Conservation (phyloP, 805 yeast species). For the Myxozyma monticola region DNA sequence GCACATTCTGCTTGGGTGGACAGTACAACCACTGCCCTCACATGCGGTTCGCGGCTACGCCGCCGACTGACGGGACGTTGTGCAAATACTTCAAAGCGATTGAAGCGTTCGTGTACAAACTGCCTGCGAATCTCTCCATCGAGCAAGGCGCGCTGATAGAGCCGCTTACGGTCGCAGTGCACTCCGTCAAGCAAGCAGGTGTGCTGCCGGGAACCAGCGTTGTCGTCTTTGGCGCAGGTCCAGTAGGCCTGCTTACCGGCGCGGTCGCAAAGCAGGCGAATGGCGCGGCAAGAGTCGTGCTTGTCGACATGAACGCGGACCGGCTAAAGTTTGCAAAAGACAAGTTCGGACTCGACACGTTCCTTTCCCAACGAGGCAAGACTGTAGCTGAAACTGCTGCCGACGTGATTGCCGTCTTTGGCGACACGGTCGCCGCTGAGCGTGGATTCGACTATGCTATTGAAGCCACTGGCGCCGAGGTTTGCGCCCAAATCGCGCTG, state of each 20-base stretch:
- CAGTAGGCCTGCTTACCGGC: slow-evolving; percentile 54
- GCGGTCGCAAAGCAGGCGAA: slow-evolving; percentile 56
- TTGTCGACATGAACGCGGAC: slow-evolving; percentile 66
- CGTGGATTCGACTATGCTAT: slow-evolving; percentile 44
- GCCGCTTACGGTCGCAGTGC: slow-evolving; percentile 63
- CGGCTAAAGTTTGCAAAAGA: slow-evolving; percentile 66
- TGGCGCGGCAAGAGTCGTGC: slow-evolving; percentile 69
- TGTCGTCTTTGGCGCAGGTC: slow-evolving; percentile 53
- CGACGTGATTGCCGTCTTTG: slow-evolving; percentile 3
- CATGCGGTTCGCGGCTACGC: slow-evolving; percentile 53
- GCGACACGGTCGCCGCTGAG: neutral
- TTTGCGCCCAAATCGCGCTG: slow-evolving; percentile 68
- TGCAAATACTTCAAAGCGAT: slow-evolving; percentile 50
- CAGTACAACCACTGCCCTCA: slow-evolving; percentile 53
- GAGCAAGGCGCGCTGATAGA: slow-evolving; percentile 55
- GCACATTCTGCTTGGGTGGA: slow-evolving; percentile 54
- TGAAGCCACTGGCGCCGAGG: slow-evolving; percentile 81
- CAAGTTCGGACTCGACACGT: slow-evolving; percentile 11
- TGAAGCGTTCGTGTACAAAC: slow-evolving; percentile 43
- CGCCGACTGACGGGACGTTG: slow-evolving; percentile 57
- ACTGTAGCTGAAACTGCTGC: slow-evolving; percentile 1
- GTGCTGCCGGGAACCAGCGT: slow-evolving; percentile 49
- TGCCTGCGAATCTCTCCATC: slow-evolving; percentile 48
- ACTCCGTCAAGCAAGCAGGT: slow-evolving; percentile 49
- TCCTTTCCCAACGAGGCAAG: slow-evolving; percentile 8